Percentiles rank a stretch among this genome's conserved stretches.
These are phyloP conservation scores for Saposhnikovia divaricata DNA, from an alignment of 129 eudicot genomes.

Conservation along the genomic window DNA sequence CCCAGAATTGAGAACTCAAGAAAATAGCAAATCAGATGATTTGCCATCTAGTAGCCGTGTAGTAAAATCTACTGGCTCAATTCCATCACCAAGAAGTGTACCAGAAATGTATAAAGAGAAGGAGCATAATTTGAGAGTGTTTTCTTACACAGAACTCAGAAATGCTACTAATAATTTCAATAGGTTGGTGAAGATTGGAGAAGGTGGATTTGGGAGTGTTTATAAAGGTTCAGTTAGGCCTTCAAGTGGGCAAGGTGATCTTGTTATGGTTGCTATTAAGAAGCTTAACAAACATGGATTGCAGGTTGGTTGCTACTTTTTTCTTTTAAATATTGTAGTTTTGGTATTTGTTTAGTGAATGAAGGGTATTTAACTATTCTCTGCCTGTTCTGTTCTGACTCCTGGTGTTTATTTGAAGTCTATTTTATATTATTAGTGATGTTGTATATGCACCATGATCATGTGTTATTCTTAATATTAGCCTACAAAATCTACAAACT, in stretches of 20 bases:
- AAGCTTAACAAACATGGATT: slow-evolving; percentile 43
- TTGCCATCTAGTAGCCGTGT: slow-evolving; percentile 17
- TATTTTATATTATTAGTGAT: neutral
- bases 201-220: slow-evolving; percentile 67
- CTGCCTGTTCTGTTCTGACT: neutral
- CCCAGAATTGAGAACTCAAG: slow-evolving; percentile 32
- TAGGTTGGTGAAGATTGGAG: slow-evolving; percentile 46
- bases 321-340: neutral
- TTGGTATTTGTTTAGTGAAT: neutral
- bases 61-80: slow-evolving; percentile 41
- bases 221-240: slow-evolving; percentile 42
- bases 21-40: slow-evolving; percentile 4
- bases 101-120: slow-evolving; percentile 49
- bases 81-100: slow-evolving; percentile 35
- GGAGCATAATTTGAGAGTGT: slow-evolving; percentile 42
- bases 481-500: neutral
- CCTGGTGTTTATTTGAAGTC: neutral
- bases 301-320: slow-evolving; percentile 44
- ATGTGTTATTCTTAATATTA: neutral
- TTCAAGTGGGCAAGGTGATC: slow-evolving; percentile 19
- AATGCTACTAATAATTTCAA: slow-evolving; percentile 49
- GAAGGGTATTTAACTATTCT: neutral
- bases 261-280: slow-evolving; percentile 48
- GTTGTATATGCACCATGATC: neutral
- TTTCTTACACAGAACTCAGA: slow-evolving; percentile 34